phyloP scores from a whole-genome alignment of 768 basidiomycete genomes.

The Russula sp. region DNA sequence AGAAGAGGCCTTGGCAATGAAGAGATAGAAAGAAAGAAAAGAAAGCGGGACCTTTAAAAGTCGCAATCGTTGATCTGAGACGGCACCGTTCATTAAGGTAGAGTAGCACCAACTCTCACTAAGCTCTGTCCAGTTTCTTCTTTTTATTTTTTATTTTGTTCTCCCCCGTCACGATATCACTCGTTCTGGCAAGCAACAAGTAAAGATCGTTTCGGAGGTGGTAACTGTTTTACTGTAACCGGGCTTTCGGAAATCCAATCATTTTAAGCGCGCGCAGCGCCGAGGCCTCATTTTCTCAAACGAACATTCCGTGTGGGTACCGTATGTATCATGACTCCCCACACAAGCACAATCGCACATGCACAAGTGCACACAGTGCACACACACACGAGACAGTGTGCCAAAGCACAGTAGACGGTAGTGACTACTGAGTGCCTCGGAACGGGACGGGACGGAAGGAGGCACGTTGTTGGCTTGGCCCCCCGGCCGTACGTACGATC shows the following conservation, averaged over 20 bases:
- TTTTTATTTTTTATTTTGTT: no score
- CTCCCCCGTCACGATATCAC: conserved; percentile 6
- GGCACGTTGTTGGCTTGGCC: no score
- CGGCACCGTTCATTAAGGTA: no score
- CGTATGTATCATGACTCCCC: background rate
- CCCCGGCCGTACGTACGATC: no score
- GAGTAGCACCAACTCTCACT: no score
- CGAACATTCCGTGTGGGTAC: background rate
- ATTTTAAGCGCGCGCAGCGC: background rate
- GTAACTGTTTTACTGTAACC: no score
- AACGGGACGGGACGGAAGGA: background rate
- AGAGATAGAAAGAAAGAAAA: background rate
- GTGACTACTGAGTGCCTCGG: background rate
- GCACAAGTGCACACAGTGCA: no score
- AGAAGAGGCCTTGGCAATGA: background rate
- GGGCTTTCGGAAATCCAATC: background rate
- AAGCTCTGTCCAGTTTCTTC: no score
- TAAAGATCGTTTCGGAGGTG: background rate
- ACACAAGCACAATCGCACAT: no score
- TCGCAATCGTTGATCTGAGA: background rate
- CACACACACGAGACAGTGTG: background rate
- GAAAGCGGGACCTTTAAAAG: background rate
- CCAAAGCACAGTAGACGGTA: no score
- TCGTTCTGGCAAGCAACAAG: background rate
- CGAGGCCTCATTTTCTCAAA: conserved; percentile 2